Evolutionary conservation across 192 early-diverging fungal species (phyloP).

Genomic region (Mortierella claussenii): DNA sequence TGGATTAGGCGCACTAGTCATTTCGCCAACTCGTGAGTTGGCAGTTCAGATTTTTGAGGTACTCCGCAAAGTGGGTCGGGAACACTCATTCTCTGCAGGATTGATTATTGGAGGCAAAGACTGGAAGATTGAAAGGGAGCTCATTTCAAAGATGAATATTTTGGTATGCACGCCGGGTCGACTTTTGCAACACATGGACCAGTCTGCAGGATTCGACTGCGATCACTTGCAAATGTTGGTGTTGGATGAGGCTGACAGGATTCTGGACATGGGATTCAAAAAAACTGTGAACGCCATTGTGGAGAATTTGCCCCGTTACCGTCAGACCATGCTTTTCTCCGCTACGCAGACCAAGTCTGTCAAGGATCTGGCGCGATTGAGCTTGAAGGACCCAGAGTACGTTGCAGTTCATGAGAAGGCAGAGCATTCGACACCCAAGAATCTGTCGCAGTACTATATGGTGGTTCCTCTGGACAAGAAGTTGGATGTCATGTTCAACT

Average conservation of each 20-base stretch:
- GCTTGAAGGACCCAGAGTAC: conserved; percentile 91
- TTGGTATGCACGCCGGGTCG: conserved; percentile 85
- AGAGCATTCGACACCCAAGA: conserved; percentile 79
- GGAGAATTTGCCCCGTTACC: conserved; percentile 80
- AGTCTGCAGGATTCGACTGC: conserved; percentile 92
- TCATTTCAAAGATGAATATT: conserved; percentile 83
- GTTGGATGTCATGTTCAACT: conserved; percentile 96
- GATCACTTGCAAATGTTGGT: conserved; percentile 78
- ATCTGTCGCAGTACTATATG: conserved; percentile 88
- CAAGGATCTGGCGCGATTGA: conserved; percentile 91
- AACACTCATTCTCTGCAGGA: conserved; percentile 90
- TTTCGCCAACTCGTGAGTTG: conserved; percentile 87
- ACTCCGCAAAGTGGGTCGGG: conserved; percentile 74
- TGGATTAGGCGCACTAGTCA: conserved; percentile 84
- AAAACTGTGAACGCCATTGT: conserved; percentile 86
- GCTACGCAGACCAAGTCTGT: conserved; percentile 98
- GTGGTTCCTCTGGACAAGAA: conserved; percentile 87
- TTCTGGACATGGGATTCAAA: conserved; percentile 90
- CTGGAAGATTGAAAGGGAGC: conserved; percentile 80
- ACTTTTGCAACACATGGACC: conserved; percentile 90
- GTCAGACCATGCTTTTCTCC: conserved; percentile 96
- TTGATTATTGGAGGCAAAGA: conserved; percentile 96
- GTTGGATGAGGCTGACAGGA: conserved; percentile 87
- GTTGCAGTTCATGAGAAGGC: conserved; percentile 93
- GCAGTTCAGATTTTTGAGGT: conserved; percentile 96